Evolutionary conservation across 2,329 filamentous ascomycete genomes (phyloP).

Genomic region (Aspergillus ibericus): DNA sequence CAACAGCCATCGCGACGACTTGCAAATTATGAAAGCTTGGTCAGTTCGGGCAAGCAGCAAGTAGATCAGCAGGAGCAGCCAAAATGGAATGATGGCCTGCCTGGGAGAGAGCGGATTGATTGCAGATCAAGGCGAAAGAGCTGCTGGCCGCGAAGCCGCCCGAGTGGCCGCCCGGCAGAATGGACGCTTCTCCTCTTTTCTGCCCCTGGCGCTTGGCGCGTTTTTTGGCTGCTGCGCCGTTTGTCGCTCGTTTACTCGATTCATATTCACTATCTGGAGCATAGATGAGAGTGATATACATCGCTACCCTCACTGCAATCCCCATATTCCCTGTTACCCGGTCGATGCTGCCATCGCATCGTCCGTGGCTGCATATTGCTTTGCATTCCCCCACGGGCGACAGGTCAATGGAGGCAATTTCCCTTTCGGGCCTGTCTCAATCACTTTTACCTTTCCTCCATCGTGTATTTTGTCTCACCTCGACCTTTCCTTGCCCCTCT

Average conservation of each 20-base stretch:
- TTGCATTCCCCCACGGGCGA: neutral
- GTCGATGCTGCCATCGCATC: neutral
- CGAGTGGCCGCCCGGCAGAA: constrained; percentile 32
- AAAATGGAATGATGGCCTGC: constrained; percentile 16
- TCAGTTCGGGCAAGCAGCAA: constrained; percentile 3
- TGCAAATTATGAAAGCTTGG: constrained; percentile 9
- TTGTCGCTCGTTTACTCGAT: neutral
- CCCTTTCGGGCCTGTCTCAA: neutral
- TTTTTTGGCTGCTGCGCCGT: neutral
- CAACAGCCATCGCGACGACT: constrained; percentile 37
- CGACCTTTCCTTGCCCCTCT: neutral
- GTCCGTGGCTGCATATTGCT: neutral
- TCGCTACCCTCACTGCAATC: too few species aligned
- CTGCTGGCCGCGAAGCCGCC: constrained; percentile 10
- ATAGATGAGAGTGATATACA: neutral
- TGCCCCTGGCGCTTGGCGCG: neutral
- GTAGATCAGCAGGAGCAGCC: constrained; percentile 5
- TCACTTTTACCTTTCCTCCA: neutral
- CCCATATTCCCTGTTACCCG: neutral
- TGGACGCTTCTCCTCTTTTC: neutral
- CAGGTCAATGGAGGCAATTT: neutral
- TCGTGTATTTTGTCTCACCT: neutral
- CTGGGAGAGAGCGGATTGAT: constrained; percentile 7
- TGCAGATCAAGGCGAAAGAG: constrained; percentile 11
- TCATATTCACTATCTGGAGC: neutral